Evolutionary conservation across 1,139 yeast genomes (phyloP).

Genomic region (Blastobotrys capitulatus): DNA sequence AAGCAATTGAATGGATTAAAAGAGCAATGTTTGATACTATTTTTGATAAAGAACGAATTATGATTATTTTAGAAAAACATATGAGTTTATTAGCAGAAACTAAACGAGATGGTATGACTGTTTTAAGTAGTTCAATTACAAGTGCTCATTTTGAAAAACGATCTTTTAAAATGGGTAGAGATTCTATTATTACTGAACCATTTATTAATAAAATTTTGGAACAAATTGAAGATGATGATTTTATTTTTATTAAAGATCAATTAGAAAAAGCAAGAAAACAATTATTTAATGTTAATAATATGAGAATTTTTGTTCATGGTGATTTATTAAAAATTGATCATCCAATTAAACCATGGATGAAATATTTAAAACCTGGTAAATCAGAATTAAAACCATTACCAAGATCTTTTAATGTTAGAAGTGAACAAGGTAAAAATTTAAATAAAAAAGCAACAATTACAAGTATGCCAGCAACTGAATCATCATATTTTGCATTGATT

Average conservation of each 20-base stretch:
- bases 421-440: conserved; percentile 53
- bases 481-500: conserved; percentile 63
- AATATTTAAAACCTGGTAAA: conserved; percentile 31
- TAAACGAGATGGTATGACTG: conserved; percentile 71
- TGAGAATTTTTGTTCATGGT: conserved; percentile 69
- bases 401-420: conserved; percentile 47
- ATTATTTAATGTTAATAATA: conserved; percentile 54
- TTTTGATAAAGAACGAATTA: conserved; percentile 69
- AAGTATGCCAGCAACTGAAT: conserved; percentile 81
- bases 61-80: conserved; percentile 65
- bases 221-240: conserved; percentile 43
- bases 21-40: conserved; percentile 58
- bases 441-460: conserved; percentile 55
- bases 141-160: conserved; percentile 50
- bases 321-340: conserved; percentile 45
- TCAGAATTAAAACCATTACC: conserved; percentile 1
- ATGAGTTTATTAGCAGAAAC: conserved; percentile 71
- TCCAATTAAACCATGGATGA: conserved; percentile 63
- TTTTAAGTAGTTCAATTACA: conserved; percentile 60
- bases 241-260: conserved; percentile 43
- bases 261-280: conserved; percentile 53
- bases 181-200: conserved; percentile 56
- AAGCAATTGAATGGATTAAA: conserved; percentile 72
- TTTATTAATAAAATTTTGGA: conserved; percentile 44
- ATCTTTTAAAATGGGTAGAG: conserved; percentile 64